Evolutionary conservation across 148 eudicot species (phyloP), one percentile per base, ranked within the genome.

Genomic region (Fallopia convolvulus): DNA sequence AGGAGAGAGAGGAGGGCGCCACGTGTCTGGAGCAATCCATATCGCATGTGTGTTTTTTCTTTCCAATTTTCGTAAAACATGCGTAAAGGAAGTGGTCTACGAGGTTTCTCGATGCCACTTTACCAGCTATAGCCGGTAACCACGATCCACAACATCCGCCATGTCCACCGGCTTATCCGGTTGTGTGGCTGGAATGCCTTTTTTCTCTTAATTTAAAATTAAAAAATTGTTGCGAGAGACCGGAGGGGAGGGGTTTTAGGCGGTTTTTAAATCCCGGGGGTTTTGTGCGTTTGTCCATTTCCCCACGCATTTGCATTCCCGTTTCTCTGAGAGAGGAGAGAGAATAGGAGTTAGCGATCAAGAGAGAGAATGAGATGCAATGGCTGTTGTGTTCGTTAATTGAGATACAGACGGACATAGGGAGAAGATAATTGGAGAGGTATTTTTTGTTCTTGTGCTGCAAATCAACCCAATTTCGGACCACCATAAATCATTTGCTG

Each of bases 211-310:
- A 26, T 70, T 39, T 40, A 65, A 65, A 65, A 65, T 1, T 2
- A 33, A 21, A 23, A 65, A 65, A 17, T 71, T 1, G 12, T 44
- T 21, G 55, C 12, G 77, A 52, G 68, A 53, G 77, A 55, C 47
- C 46, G 77, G 41, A 56, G 55, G 75, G 55, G 75, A 73, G 75
- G 56, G 65, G 77, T 53, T 75, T 75, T 75, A 39, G 63, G 68
- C 10, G 26, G 65, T 53, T 50, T 75, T 75, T 75, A 52, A 75
- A 75, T 50, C 46, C 77, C 12, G 77, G 68, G 77, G 65, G 39
- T 75, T 74, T 50, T 75, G 68, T 53, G 26, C 30, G 60, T 26
- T 75, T 75, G 77, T 75, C 77, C 46, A 18, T 50, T 21, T 75
- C 77, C 77, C 68, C 70, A 75, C 68, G 55, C 75, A 73, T 73